Evolutionary conservation across 352 stramenopile genomes (phyloP).

Genomic region (Aphanomyces euteiches): DNA sequence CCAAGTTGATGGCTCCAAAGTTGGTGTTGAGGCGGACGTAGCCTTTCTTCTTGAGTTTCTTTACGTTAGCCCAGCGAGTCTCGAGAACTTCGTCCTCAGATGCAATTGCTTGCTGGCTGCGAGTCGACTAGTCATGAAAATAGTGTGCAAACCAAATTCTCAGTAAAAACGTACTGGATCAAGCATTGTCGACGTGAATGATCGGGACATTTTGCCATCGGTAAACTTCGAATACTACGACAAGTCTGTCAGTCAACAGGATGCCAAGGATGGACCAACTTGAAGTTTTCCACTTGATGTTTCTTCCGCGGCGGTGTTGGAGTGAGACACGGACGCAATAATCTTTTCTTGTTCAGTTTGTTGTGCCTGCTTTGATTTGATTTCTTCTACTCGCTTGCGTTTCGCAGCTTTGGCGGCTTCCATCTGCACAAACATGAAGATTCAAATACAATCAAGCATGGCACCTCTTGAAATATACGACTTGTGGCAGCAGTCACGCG

Average conservation of each 20-base stretch:
- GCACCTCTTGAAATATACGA: slow-evolving; percentile 65
- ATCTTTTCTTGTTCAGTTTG: slow-evolving; percentile 56
- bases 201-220: slow-evolving; percentile 84
- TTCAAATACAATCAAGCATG: background rate
- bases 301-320: slow-evolving; percentile 31
- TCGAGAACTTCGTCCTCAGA: slow-evolving; percentile 62
- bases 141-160: background rate
- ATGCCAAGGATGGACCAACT: slow-evolving; percentile 9
- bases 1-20: slow-evolving; percentile 92
- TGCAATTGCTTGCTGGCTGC: slow-evolving; percentile 47
- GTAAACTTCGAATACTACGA: slow-evolving; percentile 84
- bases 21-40: slow-evolving; percentile 95
- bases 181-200: slow-evolving; percentile 93
- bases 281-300: slow-evolving; percentile 9
- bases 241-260: slow-evolving; percentile 28
- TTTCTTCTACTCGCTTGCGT: slow-evolving; percentile 63
- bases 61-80: slow-evolving; percentile 81
- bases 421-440: slow-evolving; percentile 32
- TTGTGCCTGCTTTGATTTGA: slow-evolving; percentile 54
- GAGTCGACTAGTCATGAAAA: slow-evolving; percentile 35
- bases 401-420: slow-evolving; percentile 61
- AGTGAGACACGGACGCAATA: slow-evolving; percentile 63
- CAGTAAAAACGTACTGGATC: slow-evolving; percentile 46
- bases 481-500: slow-evolving; percentile 78
- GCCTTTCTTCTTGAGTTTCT: slow-evolving; percentile 94